Evolutionary conservation across 2,329 filamentous ascomycete species (phyloP).

Genomic region (Mycogone perniciosa): DNA sequence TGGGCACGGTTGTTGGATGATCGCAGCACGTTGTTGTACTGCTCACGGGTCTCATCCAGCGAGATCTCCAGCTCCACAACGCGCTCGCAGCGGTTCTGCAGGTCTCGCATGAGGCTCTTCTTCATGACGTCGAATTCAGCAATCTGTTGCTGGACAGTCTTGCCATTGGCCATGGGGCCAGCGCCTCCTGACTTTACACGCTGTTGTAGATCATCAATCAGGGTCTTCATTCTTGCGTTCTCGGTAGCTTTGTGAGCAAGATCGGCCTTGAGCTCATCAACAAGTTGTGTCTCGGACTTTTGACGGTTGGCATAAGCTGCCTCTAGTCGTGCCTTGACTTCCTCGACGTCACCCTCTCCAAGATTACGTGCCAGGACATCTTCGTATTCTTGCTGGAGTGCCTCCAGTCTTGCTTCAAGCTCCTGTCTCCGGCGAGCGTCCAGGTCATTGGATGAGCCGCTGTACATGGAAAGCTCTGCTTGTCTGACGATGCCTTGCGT

Average conservation of each 20-base stretch:
- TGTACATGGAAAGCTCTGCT: conserved; percentile 79
- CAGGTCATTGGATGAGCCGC: conserved; percentile 56
- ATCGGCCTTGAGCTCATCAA: conserved; percentile 71
- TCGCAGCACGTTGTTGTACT: conserved; percentile 97
- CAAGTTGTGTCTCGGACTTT: conserved; percentile 64
- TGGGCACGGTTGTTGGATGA: conserved; percentile 97
- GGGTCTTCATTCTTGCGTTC: conserved; percentile 70
- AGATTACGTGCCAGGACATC: conserved; percentile 74
- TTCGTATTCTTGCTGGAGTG: conserved; percentile 78
- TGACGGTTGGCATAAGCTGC: conserved; percentile 71
- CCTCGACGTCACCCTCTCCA: conserved; percentile 69
- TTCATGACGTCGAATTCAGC: conserved; percentile 99
- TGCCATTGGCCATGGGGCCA: conserved; percentile 66
- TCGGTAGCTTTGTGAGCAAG: conserved; percentile 73
- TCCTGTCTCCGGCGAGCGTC: conserved; percentile 65
- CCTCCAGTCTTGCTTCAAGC: conserved; percentile 67
- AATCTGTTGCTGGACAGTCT: conserved; percentile 95
- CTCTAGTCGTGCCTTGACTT: conserved; percentile 74
- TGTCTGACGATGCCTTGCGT: conserved; percentile 90
- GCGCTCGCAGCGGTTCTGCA: conserved; percentile 96
- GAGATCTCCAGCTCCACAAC: conserved; percentile 98
- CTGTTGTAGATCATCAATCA: conserved; percentile 74
- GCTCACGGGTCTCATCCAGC: conserved; percentile 92
- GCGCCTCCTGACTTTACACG: conserved; percentile 57
- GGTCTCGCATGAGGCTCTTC: conserved; percentile 97